Evolutionary conservation across 2,329 filamentous ascomycete species (phyloP).

Genomic region (Ascochyta pisi): DNA sequence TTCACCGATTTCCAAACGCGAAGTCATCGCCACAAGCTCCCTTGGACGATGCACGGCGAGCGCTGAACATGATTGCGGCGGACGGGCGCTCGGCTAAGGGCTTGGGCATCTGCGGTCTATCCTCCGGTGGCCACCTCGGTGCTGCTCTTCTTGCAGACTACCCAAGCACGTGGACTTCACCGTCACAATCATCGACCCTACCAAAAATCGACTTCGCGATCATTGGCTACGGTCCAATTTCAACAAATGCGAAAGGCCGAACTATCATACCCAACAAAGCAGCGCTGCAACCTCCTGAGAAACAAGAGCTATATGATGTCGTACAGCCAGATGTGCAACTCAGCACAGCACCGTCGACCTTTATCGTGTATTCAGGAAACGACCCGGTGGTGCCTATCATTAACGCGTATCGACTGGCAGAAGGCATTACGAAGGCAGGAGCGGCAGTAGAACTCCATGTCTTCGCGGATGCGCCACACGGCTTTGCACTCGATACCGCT

Average conservation of each 20-base stretch:
- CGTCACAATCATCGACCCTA: background rate
- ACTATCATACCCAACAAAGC: constrained; percentile 23
- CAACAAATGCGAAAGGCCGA: constrained; percentile 27
- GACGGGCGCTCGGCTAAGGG: constrained; percentile 3
- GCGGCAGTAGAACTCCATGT: constrained; percentile 26
- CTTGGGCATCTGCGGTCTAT: constrained; percentile 24
- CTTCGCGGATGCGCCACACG: constrained; percentile 30
- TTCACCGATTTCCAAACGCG: constrained; percentile 28
- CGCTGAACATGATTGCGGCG: constrained; percentile 13
- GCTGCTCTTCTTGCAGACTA: constrained; percentile 23
- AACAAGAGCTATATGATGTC: constrained; percentile 26
- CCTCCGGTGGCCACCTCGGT: constrained; percentile 28
- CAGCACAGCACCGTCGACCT: constrained; percentile 15
- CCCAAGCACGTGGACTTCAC: constrained; percentile 19
- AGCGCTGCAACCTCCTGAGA: constrained; percentile 22
- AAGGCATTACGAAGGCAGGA: constrained; percentile 17
- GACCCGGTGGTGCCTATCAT: constrained; percentile 25
- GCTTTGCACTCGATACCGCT: constrained; percentile 27
- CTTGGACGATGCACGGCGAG: constrained; percentile 24
- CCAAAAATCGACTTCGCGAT: constrained; percentile 24
- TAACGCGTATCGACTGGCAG: constrained; percentile 28
- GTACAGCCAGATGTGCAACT: constrained; percentile 31
- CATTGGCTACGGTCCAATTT: constrained; percentile 30
- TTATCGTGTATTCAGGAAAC: constrained; percentile 30
- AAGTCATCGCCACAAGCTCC: constrained; percentile 21